Conservation (phyloP, 306 rosid genomes). For the Herpetospermum pedunculosum region DNA sequence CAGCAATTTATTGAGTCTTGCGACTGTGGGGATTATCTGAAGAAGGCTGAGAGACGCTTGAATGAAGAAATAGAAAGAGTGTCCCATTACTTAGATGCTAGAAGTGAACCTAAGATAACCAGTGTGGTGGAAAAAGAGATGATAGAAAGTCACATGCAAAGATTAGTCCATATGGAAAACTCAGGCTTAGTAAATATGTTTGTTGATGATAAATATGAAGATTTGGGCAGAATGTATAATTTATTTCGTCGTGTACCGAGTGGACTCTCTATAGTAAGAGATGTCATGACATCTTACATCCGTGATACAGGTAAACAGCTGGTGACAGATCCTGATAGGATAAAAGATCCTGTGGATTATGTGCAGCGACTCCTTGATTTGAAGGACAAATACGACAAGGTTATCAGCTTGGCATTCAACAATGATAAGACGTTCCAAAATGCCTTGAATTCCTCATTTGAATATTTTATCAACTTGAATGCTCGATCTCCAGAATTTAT, state of each 20-base stretch:
- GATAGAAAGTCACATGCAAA: conserved; percentile 70
- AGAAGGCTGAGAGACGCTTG: conserved; percentile 62
- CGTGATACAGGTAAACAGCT: conserved; percentile 65
- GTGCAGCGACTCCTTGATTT: conserved; percentile 70
- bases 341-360: conserved; percentile 76
- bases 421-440: conserved; percentile 87
- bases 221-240: conserved; percentile 67
- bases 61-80: conserved; percentile 88
- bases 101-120: conserved; percentile 57
- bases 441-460: conserved; percentile 85
- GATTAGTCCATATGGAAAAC: conserved; percentile 68
- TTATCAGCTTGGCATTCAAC: conserved; percentile 53
- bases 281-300: conserved; percentile 68
- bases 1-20: conserved; percentile 65
- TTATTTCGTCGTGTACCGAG: conserved; percentile 50
- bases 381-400: conserved; percentile 70
- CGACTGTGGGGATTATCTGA: conserved; percentile 70
- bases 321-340: conserved; percentile 72
- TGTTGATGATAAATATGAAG: conserved; percentile 63
- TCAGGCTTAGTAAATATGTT: conserved; percentile 79
- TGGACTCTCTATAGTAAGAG: conserved; percentile 50
- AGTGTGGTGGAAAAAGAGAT: conserved; percentile 71
- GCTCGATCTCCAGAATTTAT: conserved; percentile 68
- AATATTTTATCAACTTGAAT: conserved; percentile 63
- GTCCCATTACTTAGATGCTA: conserved; percentile 71